These are phyloP conservation scores for Microstegium vimineum DNA, from an alignment of 176 grass and related monocot genomes.

Conservation along the genomic window DNA sequence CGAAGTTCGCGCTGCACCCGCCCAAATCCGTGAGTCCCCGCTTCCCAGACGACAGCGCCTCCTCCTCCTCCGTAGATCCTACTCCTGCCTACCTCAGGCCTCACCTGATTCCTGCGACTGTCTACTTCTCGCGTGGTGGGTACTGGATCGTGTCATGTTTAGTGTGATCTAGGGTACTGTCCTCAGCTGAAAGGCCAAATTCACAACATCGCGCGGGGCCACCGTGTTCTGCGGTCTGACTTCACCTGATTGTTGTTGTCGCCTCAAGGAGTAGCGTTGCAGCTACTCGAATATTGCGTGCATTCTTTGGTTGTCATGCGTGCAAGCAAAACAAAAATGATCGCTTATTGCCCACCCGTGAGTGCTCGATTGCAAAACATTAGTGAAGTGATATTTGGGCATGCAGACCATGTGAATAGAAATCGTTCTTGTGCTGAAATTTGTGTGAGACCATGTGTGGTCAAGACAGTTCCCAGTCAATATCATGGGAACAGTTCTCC, in stretches of 20 bases:
- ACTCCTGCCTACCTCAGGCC: background rate
- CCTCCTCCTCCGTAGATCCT: background rate
- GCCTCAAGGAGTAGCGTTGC: background rate
- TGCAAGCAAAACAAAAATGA: background rate
- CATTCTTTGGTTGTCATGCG: background rate
- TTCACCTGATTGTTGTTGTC: background rate
- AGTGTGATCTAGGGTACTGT: background rate
- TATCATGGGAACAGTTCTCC: background rate
- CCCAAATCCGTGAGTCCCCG: slow-evolving; percentile 53
- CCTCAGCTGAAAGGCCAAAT: background rate
- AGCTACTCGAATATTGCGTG: background rate
- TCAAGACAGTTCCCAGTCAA: background rate
- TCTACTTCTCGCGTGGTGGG: background rate
- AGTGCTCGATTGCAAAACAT: too few relatives aligned
- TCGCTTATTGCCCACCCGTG: too few relatives aligned
- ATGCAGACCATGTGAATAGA: background rate
- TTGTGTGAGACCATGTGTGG: too few relatives aligned
- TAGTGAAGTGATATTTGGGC: too few relatives aligned
- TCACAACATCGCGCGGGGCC: background rate
- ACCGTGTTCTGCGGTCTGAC: background rate
- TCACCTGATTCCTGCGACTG: background rate
- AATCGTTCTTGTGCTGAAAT: background rate
- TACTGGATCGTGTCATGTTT: background rate
- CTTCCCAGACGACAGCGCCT: background rate
- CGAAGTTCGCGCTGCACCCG: slow-evolving; percentile 53